These are phyloP conservation scores for Cladosporium halotolerans DNA, from an alignment of 2,329 filamentous ascomycete species.

Conservation along the genomic window DNA sequence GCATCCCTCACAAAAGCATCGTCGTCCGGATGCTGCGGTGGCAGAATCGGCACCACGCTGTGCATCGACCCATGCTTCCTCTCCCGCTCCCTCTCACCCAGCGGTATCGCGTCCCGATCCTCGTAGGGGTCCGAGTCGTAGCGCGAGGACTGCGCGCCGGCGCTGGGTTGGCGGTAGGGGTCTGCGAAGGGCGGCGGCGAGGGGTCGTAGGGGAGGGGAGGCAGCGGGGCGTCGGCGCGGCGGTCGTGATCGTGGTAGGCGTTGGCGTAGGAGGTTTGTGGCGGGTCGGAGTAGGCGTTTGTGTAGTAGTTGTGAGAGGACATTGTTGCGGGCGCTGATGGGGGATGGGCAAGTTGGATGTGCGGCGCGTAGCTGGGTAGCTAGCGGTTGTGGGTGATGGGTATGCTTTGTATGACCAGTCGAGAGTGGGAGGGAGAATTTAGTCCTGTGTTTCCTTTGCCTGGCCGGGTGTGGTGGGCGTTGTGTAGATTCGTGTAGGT, in stretches of 20 bases:
- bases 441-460: neutral
- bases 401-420: neutral
- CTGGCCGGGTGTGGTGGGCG: neutral
- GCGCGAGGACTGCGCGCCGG: conserved; percentile 21
- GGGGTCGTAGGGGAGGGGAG: conserved; percentile 20
- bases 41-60: conserved; percentile 33
- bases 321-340: conserved; percentile 28
- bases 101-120: conserved; percentile 44
- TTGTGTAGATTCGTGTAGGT: neutral
- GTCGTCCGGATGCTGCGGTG: conserved; percentile 31
- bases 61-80: conserved; percentile 32
- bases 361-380: neutral
- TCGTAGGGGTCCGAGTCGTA: conserved; percentile 41
- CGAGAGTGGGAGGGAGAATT: neutral
- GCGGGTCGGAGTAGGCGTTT: conserved; percentile 28
- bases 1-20: conserved; percentile 34
- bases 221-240: conserved; percentile 37
- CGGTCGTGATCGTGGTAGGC: conserved; percentile 31
- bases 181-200: conserved; percentile 29
- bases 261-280: conserved; percentile 28
- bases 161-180: conserved; percentile 23
- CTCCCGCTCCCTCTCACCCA: conserved; percentile 33
- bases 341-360: neutral
- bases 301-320: conserved; percentile 59
- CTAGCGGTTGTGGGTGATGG: neutral